A percentile compares a stretch with the other conserved stretches of the same genome.
These are phyloP conservation scores for Trametes elegans DNA, from an alignment of 768 basidiomycete species.

Conservation along the genomic window DNA sequence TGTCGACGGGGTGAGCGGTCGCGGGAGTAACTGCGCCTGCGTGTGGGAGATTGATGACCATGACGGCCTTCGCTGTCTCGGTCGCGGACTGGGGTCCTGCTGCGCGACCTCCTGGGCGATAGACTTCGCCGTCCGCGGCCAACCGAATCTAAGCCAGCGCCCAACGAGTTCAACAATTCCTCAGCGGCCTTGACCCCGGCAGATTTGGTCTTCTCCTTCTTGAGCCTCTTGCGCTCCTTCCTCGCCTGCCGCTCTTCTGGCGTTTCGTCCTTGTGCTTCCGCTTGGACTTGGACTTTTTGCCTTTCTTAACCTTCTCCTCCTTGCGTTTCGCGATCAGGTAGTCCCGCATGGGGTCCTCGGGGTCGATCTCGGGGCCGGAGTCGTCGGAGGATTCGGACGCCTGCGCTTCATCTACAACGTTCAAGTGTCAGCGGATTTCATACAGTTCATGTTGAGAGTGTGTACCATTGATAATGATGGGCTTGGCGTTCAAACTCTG, in stretches of 20 bases:
- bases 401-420: slow-evolving; percentile 45
- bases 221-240: slow-evolving; percentile 73
- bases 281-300: slow-evolving; percentile 67
- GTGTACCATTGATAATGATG: slow-evolving; percentile 52
- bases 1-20: slow-evolving; percentile 10
- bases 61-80: slow-evolving; percentile 7
- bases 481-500: slow-evolving; percentile 89
- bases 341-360: slow-evolving; percentile 98
- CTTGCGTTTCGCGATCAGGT: slow-evolving; percentile 70
- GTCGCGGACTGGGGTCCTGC: slow-evolving; percentile 13
- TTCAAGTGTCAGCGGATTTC: not conserved
- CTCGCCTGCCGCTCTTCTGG: slow-evolving; percentile 74
- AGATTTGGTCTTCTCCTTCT: slow-evolving; percentile 55
- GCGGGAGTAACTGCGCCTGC: slow-evolving; percentile 7
- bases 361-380: slow-evolving; percentile 77
- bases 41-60: slow-evolving; percentile 8
- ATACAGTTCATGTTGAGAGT: not conserved
- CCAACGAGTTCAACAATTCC: slow-evolving; percentile 55
- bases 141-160: slow-evolving; percentile 22
- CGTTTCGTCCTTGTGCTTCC: slow-evolving; percentile 71
- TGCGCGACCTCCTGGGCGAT: slow-evolving; percentile 18
- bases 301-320: slow-evolving; percentile 62
- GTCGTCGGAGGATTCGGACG: slow-evolving; percentile 64
- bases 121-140: slow-evolving; percentile 5
- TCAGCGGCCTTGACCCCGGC: slow-evolving; percentile 66